Base-by-base conservation (phyloP, 2,329 filamentous ascomycete species). In the Drechslerella coelobrocha region DNA sequence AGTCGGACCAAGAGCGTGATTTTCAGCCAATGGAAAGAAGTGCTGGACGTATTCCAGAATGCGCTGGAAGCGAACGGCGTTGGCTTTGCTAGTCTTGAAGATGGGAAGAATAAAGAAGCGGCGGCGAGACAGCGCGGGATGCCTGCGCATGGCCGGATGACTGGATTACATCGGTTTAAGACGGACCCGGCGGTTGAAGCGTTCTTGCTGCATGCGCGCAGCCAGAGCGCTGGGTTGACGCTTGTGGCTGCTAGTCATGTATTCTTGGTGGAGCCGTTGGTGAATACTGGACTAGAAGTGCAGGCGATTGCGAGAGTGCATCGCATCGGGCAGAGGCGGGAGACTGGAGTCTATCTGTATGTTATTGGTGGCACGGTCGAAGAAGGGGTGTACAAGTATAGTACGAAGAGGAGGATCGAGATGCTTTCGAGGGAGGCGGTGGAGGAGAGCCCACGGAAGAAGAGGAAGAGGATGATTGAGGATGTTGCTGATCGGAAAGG, bases 281-380 rank as follows among this genome's bases (percentile, higher is more conserved):
- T 97, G 75, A 96, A 97, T 77, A 93, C 93, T 0, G 92, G 92
- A 0, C 86, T 99, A 14, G 94, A 97, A 79, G 83, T 97, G 8
- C 94, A 99, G 78, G 93, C 92, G 12, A 96, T 97, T 76, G 92
- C 93, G 0, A 89, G 94, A 61, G 92, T 99, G 0, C 92, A 99
- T 77, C 87, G 94, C 34, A 99, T 99, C 73, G 94, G 94, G 0
- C 94, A 97, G 79, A 84, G 88, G 73, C 87, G 90, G 55, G 84
- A 90, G 73, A 99, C 94, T 0, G 96, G 91, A 0, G 92, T 97
- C 0, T 97, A 92, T 89, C 89, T 97, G 78, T 97, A 97, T 78
- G 84, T 97, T 1, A 85, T 97, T n/a, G 86, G 89, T 14, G 90
- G 89, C 55, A 96, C 93, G 0, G 91, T 97, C 0, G 94, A 99